Evolutionary conservation across 169 alveolate species (phyloP), one percentile per base, ranked within the genome.

Genomic region (Plasmodium malariae): DNA sequence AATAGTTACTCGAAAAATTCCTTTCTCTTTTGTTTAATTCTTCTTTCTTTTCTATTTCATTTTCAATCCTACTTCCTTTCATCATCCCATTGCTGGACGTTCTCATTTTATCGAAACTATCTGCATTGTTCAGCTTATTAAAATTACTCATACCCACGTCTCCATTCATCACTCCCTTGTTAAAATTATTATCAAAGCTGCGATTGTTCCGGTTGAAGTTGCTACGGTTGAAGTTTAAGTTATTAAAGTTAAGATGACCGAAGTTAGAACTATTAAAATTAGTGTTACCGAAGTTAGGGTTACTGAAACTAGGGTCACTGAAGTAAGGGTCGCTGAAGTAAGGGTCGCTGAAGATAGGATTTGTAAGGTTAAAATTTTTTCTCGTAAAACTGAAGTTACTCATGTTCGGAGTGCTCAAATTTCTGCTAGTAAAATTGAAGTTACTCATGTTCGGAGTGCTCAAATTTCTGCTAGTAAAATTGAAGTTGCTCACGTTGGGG

Each of bases 401-500:
- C 51, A 43, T 11, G 26, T 62, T 76, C 11, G 74, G 67, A 24
- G 43, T 62, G 34, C 11, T 54, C 19, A 76, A 62, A 21, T 67
- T 67, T 24, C 30, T 43, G 37, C 43, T 74, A 4, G 68, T 67
- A 45, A 32, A 76, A 62, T 62, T 62, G 48, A 36, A 59, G 28
- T 68, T 68, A 30, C 7, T 43, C 32, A 76, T n/a, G 17, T 45
- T 76, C 3, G 62, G 45, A 48, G n/a, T 43, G 3, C 19, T 30
- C n/a, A 62, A 48, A 48, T 76, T 76, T 62, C 78, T 26, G 51
- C 76, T 76, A 4, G 48, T 69, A 36, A 76, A 62, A 30, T 76
- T 76, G 24, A 63, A 63, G 65, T 76, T 76, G 37, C 37, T 76
- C 69, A 54, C 21, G 43, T 62, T 76, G 32, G 59, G 51, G 9